Conservation (phyloP, 163 green algal species). For the Prototheca cutis region DNA sequence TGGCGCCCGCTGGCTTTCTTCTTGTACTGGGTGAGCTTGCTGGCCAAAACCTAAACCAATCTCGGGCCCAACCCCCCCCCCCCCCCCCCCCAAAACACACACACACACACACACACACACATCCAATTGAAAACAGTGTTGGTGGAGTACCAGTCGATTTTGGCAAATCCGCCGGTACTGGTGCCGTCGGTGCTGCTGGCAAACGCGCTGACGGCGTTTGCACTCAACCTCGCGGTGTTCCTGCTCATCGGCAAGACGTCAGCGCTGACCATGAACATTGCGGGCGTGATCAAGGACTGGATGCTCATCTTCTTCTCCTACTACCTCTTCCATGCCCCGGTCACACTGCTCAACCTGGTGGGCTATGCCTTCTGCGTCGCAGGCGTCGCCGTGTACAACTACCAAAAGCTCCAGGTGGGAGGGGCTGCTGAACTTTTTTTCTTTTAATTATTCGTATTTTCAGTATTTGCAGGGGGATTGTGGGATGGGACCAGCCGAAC, state of each 20-base stretch:
- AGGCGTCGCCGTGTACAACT: slow-evolving; percentile 61
- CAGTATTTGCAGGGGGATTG: too few relatives aligned
- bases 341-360: slow-evolving; percentile 52
- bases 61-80: too few relatives aligned
- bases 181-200: slow-evolving; percentile 31
- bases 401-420: slow-evolving; percentile 21
- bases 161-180: slow-evolving; percentile 20
- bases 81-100: too few relatives aligned
- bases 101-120: too few relatives aligned
- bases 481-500: too few relatives aligned
- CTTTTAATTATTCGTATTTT: too few relatives aligned
- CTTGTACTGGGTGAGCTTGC: too few relatives aligned
- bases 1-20: too few relatives aligned
- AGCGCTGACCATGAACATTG: slow-evolving; percentile 79
- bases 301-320: slow-evolving; percentile 63
- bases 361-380: slow-evolving; percentile 57
- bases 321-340: slow-evolving; percentile 41
- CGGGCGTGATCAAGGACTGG: slow-evolving; percentile 77
- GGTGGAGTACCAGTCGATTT: slow-evolving; percentile 56
- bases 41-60: too few relatives aligned
- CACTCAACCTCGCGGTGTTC: slow-evolving; percentile 75
- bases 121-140: too few relatives aligned
- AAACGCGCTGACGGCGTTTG: slow-evolving; percentile 48
- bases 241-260: slow-evolving; percentile 66
- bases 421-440: too few relatives aligned